Conservation (phyloP, 305 asterid species). For the Fraxinus angustifolia region DNA sequence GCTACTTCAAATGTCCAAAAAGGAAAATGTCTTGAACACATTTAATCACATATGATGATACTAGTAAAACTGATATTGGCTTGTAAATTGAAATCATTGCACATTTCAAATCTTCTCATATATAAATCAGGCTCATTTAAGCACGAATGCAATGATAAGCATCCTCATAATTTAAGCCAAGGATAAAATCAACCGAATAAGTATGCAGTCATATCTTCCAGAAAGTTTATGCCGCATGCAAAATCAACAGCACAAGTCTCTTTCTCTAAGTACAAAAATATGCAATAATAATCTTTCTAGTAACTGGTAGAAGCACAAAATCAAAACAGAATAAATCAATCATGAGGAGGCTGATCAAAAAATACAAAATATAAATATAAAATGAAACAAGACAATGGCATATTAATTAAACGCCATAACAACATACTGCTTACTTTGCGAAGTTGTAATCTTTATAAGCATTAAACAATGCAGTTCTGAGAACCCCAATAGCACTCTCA, state of each 20-base stretch:
- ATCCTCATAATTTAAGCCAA: neutral
- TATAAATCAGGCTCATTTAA: neutral
- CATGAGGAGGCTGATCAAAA: neutral
- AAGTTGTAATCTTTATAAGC: conserved; percentile 68
- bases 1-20: neutral
- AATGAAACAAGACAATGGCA: conserved; percentile 9
- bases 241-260: neutral
- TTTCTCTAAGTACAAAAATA: neutral
- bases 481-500: conserved; percentile 61
- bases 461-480: conserved; percentile 55
- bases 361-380: neutral
- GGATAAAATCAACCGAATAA: neutral
- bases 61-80: neutral
- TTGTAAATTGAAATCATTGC: neutral
- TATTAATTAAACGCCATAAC: neutral
- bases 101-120: neutral
- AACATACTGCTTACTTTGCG: conserved; percentile 50
- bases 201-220: neutral
- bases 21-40: neutral
- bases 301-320: conserved; percentile 5
- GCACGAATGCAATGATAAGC: neutral
- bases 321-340: neutral
- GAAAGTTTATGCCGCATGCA: neutral
- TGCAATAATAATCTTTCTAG: neutral
- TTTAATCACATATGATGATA: neutral